Percentiles rank a stretch among this genome's conserved stretches.
Conservation (phyloP, 305 asterid species). For the Ajuga reptans region DNA sequence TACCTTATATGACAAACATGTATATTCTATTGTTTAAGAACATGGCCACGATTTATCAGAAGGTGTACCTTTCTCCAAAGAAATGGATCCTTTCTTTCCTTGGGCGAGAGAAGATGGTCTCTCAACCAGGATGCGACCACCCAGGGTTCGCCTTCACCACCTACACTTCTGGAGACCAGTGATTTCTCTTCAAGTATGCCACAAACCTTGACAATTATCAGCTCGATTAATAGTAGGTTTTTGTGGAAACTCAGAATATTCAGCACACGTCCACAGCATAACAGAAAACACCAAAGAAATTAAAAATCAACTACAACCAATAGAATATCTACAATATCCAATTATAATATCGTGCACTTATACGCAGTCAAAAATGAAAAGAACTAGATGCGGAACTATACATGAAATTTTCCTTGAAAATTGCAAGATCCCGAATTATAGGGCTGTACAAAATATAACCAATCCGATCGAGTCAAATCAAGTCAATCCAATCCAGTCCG, state of each 20-base stretch:
- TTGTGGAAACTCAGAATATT: conserved; percentile 8
- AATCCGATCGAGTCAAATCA: too few species aligned
- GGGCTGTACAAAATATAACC: too few species aligned
- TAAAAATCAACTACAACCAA: not conserved
- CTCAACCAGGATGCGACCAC: conserved; percentile 75
- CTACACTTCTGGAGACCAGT: conserved; percentile 38
- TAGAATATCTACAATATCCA: not conserved
- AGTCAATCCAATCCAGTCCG: too few species aligned
- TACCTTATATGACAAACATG: not conserved
- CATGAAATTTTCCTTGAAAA: not conserved
- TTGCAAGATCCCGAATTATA: not conserved
- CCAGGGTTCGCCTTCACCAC: conserved; percentile 64
- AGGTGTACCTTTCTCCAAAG: conserved; percentile 71
- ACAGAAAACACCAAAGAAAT: not conserved
- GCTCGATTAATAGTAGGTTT: conserved; percentile 11
- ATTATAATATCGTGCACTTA: not conserved
- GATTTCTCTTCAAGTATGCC: conserved; percentile 82
- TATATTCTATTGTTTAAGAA: not conserved
- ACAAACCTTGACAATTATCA: conserved; percentile 51
- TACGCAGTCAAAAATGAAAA: not conserved
- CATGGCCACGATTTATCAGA: not conserved
- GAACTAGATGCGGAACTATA: not conserved
- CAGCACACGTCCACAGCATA: not conserved
- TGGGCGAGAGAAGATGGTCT: conserved; percentile 79
- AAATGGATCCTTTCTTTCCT: conserved; percentile 62